A percentile compares a stretch with the other conserved stretches of the same genome.
Evolutionary conservation across 2,329 filamentous ascomycete genomes (phyloP).

Genomic region (Aureobasidium sp.): DNA sequence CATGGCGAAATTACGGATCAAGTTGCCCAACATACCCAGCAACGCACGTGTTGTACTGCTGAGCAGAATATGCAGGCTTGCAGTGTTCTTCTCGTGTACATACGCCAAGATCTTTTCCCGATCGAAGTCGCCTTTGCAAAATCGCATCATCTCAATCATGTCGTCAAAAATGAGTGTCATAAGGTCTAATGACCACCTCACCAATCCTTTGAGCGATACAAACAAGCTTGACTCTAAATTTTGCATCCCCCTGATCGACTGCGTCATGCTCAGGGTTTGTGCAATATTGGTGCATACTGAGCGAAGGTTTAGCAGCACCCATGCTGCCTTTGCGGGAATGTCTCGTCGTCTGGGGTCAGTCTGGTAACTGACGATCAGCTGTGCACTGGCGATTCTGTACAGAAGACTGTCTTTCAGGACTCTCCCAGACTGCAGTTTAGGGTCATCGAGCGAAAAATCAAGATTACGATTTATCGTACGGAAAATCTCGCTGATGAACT

Average conservation of each 20-base stretch:
- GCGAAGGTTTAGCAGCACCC: constrained; percentile 66
- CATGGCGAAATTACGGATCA: constrained; percentile 39
- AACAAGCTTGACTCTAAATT: constrained; percentile 54
- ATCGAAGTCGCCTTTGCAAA: constrained; percentile 1
- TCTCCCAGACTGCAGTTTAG: constrained; percentile 52
- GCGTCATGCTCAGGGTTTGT: constrained; percentile 21
- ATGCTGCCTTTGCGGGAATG: constrained; percentile 67
- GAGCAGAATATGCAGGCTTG: constrained; percentile 50
- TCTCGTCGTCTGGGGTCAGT: constrained; percentile 52
- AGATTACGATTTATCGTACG: constrained; percentile 64
- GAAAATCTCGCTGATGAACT: constrained; percentile 61
- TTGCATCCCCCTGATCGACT: constrained; percentile 16
- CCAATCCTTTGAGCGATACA: constrained; percentile 63
- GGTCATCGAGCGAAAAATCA: constrained; percentile 73
- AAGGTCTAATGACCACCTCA: constrained; percentile 69
- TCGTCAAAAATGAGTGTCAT: constrained; percentile 51
- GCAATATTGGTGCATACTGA: constrained; percentile 42
- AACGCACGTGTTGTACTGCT: constrained; percentile 69
- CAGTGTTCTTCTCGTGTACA: constrained; percentile 20
- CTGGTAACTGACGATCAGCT: constrained; percentile 69
- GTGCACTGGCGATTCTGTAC: constrained; percentile 69
- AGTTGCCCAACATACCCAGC: constrained; percentile 60
- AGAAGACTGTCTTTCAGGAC: constrained; percentile 67
- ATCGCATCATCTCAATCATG: constrained; percentile 31
- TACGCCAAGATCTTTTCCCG: background rate